Evolutionary conservation across 768 basidiomycete species (phyloP).

Genomic region (Termitomyces sp.): DNA sequence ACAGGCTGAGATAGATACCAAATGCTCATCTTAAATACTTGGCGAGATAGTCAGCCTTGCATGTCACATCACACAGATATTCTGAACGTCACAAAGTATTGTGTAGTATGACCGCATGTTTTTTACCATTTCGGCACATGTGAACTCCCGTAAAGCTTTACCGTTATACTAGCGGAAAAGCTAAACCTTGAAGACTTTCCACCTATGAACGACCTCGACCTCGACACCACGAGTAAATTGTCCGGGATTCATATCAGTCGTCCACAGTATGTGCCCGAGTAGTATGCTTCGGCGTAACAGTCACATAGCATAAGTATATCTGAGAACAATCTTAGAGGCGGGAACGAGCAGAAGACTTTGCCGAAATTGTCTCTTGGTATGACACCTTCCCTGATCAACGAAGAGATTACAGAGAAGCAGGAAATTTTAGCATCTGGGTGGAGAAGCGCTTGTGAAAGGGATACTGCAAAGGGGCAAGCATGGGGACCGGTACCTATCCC

Average conservation of each 20-base stretch:
- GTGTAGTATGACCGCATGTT: background rate
- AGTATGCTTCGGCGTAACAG: background rate
- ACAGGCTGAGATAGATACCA: background rate
- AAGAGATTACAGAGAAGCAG: background rate
- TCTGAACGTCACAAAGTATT: background rate
- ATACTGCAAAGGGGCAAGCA: conserved; percentile 4
- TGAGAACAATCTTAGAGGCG: background rate
- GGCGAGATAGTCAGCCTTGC: background rate
- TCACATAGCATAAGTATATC: background rate
- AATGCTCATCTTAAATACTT: background rate
- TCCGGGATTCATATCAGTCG: background rate
- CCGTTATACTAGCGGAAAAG: background rate
- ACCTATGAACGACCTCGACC: background rate
- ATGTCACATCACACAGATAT: background rate
- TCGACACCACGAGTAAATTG: background rate
- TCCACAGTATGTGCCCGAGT: background rate
- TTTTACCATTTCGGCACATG: background rate
- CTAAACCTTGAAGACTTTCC: background rate
- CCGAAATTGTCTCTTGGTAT: background rate
- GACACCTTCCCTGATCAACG: background rate
- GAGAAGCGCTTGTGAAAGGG: conserved; percentile 6
- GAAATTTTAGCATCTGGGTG: background rate
- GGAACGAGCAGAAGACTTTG: background rate
- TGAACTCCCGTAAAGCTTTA: too few species aligned
- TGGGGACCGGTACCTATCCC: conserved; percentile 1